These are phyloP conservation scores for Haplosporangium gracile DNA, from an alignment of 192 early-diverging fungal species.

Conservation along the genomic window DNA sequence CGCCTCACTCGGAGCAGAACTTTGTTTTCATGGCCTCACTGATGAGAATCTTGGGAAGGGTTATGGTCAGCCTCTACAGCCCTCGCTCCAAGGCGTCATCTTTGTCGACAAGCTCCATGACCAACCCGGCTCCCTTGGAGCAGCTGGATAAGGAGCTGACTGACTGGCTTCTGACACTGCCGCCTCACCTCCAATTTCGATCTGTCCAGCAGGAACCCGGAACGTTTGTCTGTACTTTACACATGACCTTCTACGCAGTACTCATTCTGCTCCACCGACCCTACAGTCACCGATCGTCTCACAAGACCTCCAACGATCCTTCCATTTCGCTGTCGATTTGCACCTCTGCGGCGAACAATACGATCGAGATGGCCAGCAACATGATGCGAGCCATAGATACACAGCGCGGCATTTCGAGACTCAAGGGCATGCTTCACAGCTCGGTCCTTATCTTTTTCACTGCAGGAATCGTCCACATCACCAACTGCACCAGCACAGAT, in stretches of 20 bases:
- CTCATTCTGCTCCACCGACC: conserved; percentile 69
- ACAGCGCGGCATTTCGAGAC: conserved; percentile 25
- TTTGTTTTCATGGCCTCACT: conserved; percentile 57
- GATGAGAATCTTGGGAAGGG: conserved; percentile 64
- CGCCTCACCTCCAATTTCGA: conserved; percentile 65
- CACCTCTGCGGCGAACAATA: conserved; percentile 60
- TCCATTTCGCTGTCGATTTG: conserved; percentile 59
- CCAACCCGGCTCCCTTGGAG: conserved; percentile 61
- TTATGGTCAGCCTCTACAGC: conserved; percentile 64
- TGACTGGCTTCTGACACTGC: conserved; percentile 62
- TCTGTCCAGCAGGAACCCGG: conserved; percentile 51
- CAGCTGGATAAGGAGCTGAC: conserved; percentile 63
- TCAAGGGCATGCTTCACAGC: conserved; percentile 35
- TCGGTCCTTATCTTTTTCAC: conserved; percentile 54
- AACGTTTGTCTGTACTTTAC: conserved; percentile 52
- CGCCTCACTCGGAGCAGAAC: conserved; percentile 35
- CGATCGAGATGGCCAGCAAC: conserved; percentile 57
- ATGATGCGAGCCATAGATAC: conserved; percentile 47
- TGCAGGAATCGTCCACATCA: conserved; percentile 56
- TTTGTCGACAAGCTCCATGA: conserved; percentile 35
- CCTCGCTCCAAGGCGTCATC: conserved; percentile 56
- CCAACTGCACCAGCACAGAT: conserved; percentile 53
- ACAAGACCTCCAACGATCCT: conserved; percentile 30
- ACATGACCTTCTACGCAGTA: conserved; percentile 66
- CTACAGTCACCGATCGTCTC: conserved; percentile 56